A percentile compares a stretch with the other conserved stretches of the same genome.
Conservation (phyloP, 805 yeast species). For the Metschnikowia cerradonensis region DNA sequence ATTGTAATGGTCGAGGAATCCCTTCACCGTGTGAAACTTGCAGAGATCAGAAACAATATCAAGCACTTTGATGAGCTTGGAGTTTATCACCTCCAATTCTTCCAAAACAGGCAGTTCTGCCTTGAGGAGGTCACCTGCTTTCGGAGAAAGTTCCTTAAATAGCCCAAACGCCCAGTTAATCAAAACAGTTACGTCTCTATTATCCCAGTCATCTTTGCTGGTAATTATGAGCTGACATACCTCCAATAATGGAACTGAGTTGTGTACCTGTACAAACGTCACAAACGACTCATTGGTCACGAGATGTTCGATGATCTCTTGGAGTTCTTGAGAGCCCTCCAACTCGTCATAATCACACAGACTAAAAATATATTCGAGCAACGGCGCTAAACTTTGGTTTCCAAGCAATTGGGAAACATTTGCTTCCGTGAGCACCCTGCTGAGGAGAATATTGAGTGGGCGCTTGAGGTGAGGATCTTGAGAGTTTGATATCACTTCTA, state of each 20-base stretch:
- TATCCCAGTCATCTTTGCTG: constrained; percentile 40
- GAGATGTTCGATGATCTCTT: constrained; percentile 4
- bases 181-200: constrained; percentile 32
- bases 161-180: constrained; percentile 40
- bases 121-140: constrained; percentile 15
- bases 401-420: background rate
- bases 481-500: background rate
- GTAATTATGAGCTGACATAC: constrained; percentile 27
- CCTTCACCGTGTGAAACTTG: constrained; percentile 37
- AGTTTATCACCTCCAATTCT: constrained; percentile 12
- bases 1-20: constrained; percentile 39
- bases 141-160: constrained; percentile 18
- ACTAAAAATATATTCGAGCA: constrained; percentile 4
- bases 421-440: background rate
- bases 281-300: constrained; percentile 7
- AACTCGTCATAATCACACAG: constrained; percentile 3
- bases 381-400: background rate
- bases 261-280: background rate
- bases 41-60: constrained; percentile 43
- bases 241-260: background rate
- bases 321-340: constrained; percentile 2
- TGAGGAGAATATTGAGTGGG: constrained; percentile 10
- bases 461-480: background rate
- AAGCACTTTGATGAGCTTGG: constrained; percentile 22
- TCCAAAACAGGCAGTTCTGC: background rate